Percentiles rank a stretch among this genome's conserved stretches.
Conservation (phyloP, 805 yeast species). For the Lipomyces kockii region DNA sequence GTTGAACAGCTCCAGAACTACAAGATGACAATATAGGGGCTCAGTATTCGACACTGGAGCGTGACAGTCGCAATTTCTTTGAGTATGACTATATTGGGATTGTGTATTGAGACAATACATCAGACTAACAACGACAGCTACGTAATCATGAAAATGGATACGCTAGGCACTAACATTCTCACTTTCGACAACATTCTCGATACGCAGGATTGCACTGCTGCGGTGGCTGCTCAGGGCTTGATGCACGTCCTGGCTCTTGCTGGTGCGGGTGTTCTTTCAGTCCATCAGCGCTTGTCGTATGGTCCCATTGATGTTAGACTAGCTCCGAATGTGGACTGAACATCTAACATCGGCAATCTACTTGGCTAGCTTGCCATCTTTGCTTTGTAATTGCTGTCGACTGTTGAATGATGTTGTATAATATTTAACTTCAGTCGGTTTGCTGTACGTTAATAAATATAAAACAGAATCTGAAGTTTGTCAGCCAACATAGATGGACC, state of each 20-base stretch:
- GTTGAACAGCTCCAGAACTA: not conserved
- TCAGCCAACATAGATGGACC: too few relatives aligned
- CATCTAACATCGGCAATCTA: not conserved
- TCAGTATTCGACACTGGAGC: constrained; percentile 5
- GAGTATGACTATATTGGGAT: constrained; percentile 17
- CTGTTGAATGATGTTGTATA: not conserved
- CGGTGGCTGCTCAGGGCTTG: constrained; percentile 28
- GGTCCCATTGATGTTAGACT: constrained; percentile 9
- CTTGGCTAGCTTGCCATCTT: too few relatives aligned
- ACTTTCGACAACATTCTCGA: constrained; percentile 18
- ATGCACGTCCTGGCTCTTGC: constrained; percentile 24
- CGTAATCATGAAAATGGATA: constrained; percentile 19
- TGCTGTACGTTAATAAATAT: not conserved
- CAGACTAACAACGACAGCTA: constrained; percentile 14
- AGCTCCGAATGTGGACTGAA: constrained; percentile 1
- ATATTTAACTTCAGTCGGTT: not conserved
- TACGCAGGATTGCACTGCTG: constrained; percentile 6
- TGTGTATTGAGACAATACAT: not conserved
- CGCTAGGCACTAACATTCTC: not conserved
- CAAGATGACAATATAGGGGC: not conserved
- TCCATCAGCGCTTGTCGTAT: constrained; percentile 10
- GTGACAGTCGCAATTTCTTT: constrained; percentile 31
- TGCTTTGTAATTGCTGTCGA: not conserved
- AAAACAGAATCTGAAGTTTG: not conserved
- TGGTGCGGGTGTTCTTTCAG: constrained; percentile 16